Conservation (phyloP, 2,329 filamentous ascomycete species). For the Chrysosporium keratinophilum region DNA sequence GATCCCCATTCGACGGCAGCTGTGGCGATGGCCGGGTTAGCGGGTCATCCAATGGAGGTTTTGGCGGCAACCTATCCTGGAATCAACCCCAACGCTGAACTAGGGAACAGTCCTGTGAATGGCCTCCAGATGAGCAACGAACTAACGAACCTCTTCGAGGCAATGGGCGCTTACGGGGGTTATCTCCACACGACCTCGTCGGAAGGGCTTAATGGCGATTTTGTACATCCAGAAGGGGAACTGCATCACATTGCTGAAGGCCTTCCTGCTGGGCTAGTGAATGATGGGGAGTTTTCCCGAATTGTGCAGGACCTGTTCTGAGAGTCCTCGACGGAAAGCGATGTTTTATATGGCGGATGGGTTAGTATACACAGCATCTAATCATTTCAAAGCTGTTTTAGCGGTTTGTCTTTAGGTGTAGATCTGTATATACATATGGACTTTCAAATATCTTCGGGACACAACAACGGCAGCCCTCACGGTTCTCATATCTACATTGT, state of each 20-base stretch:
- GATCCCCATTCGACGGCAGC: conserved; percentile 53
- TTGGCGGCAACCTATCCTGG: conserved; percentile 40
- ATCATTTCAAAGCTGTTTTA: no score
- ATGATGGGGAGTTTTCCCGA: conserved; percentile 50
- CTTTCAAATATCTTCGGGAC: no score
- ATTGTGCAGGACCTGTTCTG: conserved; percentile 52
- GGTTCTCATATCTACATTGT: no score
- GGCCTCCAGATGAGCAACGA: conserved; percentile 52
- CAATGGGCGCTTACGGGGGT: conserved; percentile 45
- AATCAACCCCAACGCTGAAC: conserved; percentile 22
- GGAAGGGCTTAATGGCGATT: conserved; percentile 30
- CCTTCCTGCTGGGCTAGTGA: conserved; percentile 39
- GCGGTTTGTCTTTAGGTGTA: no score
- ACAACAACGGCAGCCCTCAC: no score
- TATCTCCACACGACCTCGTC: conserved; percentile 27
- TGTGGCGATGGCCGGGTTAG: conserved; percentile 55
- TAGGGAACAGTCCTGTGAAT: conserved; percentile 47
- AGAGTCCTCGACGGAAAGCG: not conserved
- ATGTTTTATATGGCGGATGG: no score
- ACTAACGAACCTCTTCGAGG: conserved; percentile 53
- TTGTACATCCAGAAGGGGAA: conserved; percentile 30
- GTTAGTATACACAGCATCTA: no score
- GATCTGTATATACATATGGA: no score
- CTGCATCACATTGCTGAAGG: conserved; percentile 32
- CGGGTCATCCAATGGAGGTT: conserved; percentile 52